phyloP scores from a whole-genome alignment of 2,329 filamentous ascomycete genomes.

The Neonectria sp. region DNA sequence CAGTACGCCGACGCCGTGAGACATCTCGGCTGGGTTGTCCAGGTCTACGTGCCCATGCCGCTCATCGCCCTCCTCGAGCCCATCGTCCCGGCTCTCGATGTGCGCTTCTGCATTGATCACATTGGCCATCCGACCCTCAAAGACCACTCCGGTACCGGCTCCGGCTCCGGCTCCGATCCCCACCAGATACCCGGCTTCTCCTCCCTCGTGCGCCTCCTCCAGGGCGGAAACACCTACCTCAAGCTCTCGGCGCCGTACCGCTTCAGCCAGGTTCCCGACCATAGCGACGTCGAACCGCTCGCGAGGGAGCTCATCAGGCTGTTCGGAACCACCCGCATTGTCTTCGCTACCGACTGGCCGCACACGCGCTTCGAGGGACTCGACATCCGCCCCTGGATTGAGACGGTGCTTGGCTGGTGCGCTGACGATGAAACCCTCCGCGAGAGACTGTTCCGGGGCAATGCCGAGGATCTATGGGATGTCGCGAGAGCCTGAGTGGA shows the following conservation, averaged over 20 bases:
- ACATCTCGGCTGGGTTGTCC: slow-evolving; percentile 69
- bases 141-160: slow-evolving; percentile 32
- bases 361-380: slow-evolving; percentile 73
- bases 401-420: slow-evolving; percentile 69
- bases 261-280: slow-evolving; percentile 60
- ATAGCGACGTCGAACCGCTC: slow-evolving; percentile 63
- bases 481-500: slow-evolving; percentile 21
- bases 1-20: slow-evolving; percentile 66
- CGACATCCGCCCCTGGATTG: slow-evolving; percentile 63
- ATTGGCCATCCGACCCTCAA: slow-evolving; percentile 66
- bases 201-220: slow-evolving; percentile 63
- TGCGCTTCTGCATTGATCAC: slow-evolving; percentile 73
- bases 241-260: slow-evolving; percentile 74
- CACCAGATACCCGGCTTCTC: slow-evolving; percentile 45
- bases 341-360: slow-evolving; percentile 76
- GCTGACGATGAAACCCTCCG: slow-evolving; percentile 59
- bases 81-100: slow-evolving; percentile 63
- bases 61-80: slow-evolving; percentile 64
- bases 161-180: slow-evolving; percentile 36
- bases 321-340: slow-evolving; percentile 58
- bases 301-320: slow-evolving; percentile 63
- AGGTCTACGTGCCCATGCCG: slow-evolving; percentile 70
- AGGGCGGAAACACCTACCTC: slow-evolving; percentile 65
- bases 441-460: slow-evolving; percentile 67
- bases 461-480: slow-evolving; percentile 67